phyloP scores from a whole-genome alignment of 2,329 filamentous ascomycete species.

The Penicillium sp. region DNA sequence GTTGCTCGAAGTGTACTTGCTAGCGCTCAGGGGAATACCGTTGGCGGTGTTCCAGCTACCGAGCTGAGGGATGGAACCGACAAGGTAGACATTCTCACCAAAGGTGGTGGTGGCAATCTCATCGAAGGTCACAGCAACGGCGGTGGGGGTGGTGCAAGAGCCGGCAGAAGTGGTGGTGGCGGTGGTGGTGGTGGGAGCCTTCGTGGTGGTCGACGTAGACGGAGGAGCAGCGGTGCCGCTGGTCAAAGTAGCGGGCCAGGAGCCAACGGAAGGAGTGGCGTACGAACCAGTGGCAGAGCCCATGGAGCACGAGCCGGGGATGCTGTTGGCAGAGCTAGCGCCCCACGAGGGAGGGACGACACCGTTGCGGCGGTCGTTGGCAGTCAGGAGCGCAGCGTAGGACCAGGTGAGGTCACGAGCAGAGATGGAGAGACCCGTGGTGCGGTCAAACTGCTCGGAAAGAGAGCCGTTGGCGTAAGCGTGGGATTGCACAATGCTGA shows the following conservation, averaged over 20 bases:
- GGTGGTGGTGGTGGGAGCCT: conserved; percentile 4
- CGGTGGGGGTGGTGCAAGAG: conserved; percentile 28
- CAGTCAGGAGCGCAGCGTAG: conserved; percentile 39
- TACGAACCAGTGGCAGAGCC: conserved; percentile 31
- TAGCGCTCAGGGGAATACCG: conserved; percentile 54
- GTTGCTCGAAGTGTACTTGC: conserved; percentile 54
- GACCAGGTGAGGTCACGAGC: conserved; percentile 42
- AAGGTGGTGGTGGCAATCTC: conserved; percentile 51
- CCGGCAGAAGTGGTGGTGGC: conserved; percentile 22
- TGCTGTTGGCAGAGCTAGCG: conserved; percentile 23
- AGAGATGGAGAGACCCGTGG: conserved; percentile 31
- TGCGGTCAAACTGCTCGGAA: conserved; percentile 37
- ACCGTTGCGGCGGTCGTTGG: conserved; percentile 27
- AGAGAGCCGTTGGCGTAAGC: conserved; percentile 29
- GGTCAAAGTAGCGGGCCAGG: conserved; percentile 28
- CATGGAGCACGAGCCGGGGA: conserved; percentile 26
- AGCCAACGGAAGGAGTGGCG: conserved; percentile 25
- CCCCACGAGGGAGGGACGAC: conserved; percentile 33
- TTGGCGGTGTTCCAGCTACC: conserved; percentile 56
- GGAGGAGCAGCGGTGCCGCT: conserved; percentile 9
- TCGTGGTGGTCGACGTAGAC: conserved; percentile 7
- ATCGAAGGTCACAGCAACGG: conserved; percentile 49
- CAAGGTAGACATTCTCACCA: conserved; percentile 61
- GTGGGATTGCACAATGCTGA: conserved; percentile 39
- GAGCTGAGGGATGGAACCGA: conserved; percentile 54